phyloP scores from a whole-genome alignment of 495 filamentous ascomycete species.

The Trichoderma asperelloides region DNA sequence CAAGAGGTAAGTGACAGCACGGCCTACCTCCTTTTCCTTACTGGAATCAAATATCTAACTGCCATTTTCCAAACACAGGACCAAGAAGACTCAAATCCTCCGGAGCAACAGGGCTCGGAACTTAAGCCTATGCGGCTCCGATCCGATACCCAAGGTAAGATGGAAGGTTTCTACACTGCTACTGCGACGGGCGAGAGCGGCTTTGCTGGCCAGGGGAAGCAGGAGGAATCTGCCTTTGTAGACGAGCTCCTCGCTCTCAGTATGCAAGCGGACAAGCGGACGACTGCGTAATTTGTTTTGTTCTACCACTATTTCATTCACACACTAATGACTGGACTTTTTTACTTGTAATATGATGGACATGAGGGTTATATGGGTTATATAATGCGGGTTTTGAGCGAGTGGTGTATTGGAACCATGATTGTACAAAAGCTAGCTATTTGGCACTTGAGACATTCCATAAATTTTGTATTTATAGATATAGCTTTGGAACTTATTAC shows the following conservation, averaged over 20 bases:
- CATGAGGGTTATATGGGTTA: neutral
- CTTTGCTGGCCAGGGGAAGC: slow-evolving; percentile 10
- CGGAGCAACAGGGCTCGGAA: neutral
- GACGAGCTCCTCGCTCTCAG: slow-evolving; percentile 1
- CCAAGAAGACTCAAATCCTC: slow-evolving; percentile 2
- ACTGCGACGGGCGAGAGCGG: slow-evolving; percentile 9
- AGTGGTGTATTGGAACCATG: neutral
- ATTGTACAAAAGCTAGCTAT: neutral
- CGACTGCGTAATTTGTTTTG: neutral
- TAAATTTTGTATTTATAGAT: neutral
- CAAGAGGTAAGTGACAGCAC: slow-evolving; percentile 17
- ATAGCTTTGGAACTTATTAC: neutral
- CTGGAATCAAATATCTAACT: neutral
- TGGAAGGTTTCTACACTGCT: slow-evolving; percentile 11
- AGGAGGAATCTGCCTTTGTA: slow-evolving; percentile 9
- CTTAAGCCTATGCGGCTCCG: neutral
- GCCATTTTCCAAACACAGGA: neutral
- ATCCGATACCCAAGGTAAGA: neutral
- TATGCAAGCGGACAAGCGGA: neutral
- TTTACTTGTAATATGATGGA: neutral
- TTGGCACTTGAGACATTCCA: neutral
- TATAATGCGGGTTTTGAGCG: neutral
- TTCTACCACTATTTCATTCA: neutral
- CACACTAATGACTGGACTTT: neutral
- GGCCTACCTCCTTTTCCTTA: neutral